Conservation (phyloP, 805 yeast genomes). For the Nakazawaea molendinolei region DNA sequence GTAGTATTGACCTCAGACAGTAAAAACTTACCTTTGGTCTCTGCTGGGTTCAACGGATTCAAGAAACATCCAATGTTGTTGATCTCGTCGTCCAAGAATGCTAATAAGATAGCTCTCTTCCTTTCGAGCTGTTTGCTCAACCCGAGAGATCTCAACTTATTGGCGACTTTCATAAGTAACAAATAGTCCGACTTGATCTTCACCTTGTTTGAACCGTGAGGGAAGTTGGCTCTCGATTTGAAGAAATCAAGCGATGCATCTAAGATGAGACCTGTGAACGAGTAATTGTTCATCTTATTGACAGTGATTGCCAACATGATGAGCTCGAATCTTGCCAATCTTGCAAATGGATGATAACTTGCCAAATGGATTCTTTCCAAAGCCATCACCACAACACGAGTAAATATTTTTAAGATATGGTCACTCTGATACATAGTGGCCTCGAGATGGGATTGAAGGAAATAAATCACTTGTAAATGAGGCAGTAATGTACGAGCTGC, state of each 20-base stretch:
- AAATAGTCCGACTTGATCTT: slow-evolving; percentile 64
- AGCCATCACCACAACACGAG: slow-evolving; percentile 51
- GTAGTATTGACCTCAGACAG: slow-evolving; percentile 29
- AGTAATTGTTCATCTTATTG: slow-evolving; percentile 24
- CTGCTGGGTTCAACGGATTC: slow-evolving; percentile 44
- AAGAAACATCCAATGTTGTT: slow-evolving; percentile 72
- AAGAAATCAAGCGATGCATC: slow-evolving; percentile 81
- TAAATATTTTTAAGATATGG: slow-evolving; percentile 62
- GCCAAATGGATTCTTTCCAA: slow-evolving; percentile 47
- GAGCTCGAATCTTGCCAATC: slow-evolving; percentile 69
- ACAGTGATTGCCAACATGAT: slow-evolving; percentile 63
- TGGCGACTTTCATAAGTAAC: slow-evolving; percentile 36
- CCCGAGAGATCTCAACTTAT: slow-evolving; percentile 17
- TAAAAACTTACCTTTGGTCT: slow-evolving; percentile 31
- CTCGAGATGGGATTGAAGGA: slow-evolving; percentile 73
- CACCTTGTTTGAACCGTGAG: slow-evolving; percentile 78
- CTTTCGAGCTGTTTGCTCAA: slow-evolving; percentile 26
- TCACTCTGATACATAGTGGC: slow-evolving; percentile 69
- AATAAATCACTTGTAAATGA: slow-evolving; percentile 59
- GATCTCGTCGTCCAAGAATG: slow-evolving; percentile 73
- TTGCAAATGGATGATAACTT: slow-evolving; percentile 77
- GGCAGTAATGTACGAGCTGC: slow-evolving; percentile 52
- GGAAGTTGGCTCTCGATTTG: slow-evolving; percentile 51
- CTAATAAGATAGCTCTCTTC: slow-evolving; percentile 49
- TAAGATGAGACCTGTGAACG: slow-evolving; percentile 45